Base-by-base conservation (phyloP, 768 basidiomycete species). In the Russula abietina region DNA sequence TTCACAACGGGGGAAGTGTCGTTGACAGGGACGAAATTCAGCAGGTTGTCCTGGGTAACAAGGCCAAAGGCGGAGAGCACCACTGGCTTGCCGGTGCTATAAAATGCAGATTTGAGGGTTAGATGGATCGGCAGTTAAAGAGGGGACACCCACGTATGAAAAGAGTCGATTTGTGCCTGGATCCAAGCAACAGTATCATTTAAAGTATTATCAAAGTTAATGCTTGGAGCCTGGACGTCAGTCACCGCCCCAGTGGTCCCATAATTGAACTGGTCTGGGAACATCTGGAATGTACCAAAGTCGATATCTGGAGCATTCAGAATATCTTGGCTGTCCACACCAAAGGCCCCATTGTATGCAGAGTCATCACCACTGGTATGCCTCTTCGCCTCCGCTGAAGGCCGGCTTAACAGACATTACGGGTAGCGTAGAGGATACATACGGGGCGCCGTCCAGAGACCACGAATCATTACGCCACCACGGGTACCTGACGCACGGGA, bases 291-390 rank as follows among this genome's bases (percentile, higher is more conserved):
- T 45, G 75, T 71, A 43, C 69, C 71, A 46, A 75, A 75, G 59
- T 72, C 75, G 56, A 78, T 74, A 33, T 57, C 55, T n/a, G 73
- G 73, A 52, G 67, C 67, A 60, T 68, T 71, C 12, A 72, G 26
- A 62, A 78, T 74, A 53, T 78, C 77, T 65, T 76, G 71, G 1
- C 72, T 71, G 64, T 78, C 77, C 12, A 77, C 74, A 24, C 75
- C 75, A 38, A 67, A 70, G 1, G 69, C 70, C 28, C 77, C 77
- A 57, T 76, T 73, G 56, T 75, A 75, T 7, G 75, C 67, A 39
- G 72, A 39, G 14, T 76, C 77, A 32, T 59, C 36, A n/a, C n/a
- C 32, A 9, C 17, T 22, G 24, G 17, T 19, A 53, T 56, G 55
- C 38, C 60, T 43, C 53, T 60, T 68, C 8, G 55, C 60, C 56